Evolutionary conservation across 345 rosid genomes (phyloP).

Genomic region (Fremontodendron californicum): DNA sequence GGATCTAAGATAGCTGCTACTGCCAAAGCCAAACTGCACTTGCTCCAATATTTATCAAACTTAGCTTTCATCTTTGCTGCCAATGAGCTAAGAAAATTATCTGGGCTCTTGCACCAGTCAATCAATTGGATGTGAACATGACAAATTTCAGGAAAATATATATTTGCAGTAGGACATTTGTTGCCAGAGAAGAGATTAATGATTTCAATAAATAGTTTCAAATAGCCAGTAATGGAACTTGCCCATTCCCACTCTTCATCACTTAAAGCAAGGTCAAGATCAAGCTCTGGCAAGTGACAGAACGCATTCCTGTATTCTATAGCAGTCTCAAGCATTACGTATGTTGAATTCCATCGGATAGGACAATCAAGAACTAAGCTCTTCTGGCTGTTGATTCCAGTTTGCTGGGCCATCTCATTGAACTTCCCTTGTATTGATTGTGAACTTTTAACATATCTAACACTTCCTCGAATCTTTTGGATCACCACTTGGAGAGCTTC

Average conservation of each 20-base stretch:
- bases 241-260: constrained; percentile 2
- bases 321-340: neutral
- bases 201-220: constrained; percentile 2
- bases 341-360: neutral
- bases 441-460: constrained; percentile 3
- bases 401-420: neutral
- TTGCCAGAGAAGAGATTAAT: constrained; percentile 41
- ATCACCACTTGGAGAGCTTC: neutral
- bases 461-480: constrained; percentile 3
- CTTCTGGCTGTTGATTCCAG: neutral
- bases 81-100: constrained; percentile 27
- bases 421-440: neutral
- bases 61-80: constrained; percentile 75
- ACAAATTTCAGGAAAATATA: constrained; percentile 8
- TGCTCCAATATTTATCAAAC: constrained; percentile 84
- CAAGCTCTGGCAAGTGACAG: neutral
- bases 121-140: neutral
- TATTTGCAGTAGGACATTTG: constrained; percentile 53
- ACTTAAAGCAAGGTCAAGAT: neutral
- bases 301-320: constrained; percentile 4
- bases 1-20: constrained; percentile 5
- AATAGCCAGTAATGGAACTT: neutral
- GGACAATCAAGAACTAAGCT: constrained; percentile 1
- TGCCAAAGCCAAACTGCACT: constrained; percentile 28
- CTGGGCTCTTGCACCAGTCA: constrained; percentile 7